Evolutionary conservation across 2,329 filamentous ascomycete species (phyloP).

Genomic region (Colletotrichum tabaci): DNA sequence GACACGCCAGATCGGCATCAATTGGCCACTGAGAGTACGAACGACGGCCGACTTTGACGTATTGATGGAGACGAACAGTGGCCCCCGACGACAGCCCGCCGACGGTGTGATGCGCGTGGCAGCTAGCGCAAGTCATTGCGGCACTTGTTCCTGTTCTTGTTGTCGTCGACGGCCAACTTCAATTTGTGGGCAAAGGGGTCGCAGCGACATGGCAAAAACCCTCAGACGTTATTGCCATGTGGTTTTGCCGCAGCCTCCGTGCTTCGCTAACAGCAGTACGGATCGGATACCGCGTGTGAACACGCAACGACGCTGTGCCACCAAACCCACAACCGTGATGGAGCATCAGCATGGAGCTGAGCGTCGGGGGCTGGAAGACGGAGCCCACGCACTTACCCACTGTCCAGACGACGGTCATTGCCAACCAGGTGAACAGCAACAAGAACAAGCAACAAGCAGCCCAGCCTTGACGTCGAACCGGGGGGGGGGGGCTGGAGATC

Average conservation of each 20-base stretch:
- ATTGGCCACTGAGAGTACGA: slow-evolving; percentile 20
- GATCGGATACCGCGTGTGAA: too few relatives aligned
- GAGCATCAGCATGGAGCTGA: slow-evolving; percentile 1
- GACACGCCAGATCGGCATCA: slow-evolving; percentile 17
- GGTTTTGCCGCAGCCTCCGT: slow-evolving; percentile 15
- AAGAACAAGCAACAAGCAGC: slow-evolving; percentile 16
- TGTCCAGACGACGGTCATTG: slow-evolving; percentile 1
- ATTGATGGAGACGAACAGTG: slow-evolving; percentile 29
- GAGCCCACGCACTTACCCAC: not conserved
- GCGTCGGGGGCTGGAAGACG: slow-evolving; percentile 5
- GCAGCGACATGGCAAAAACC: slow-evolving; percentile 15
- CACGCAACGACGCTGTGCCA: slow-evolving; percentile 36
- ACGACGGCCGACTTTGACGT: slow-evolving; percentile 18
- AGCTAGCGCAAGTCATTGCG: slow-evolving; percentile 33
- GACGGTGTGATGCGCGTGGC: slow-evolving; percentile 8
- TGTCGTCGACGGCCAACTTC: slow-evolving; percentile 5
- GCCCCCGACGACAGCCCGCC: slow-evolving; percentile 7
- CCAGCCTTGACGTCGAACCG: slow-evolving; percentile 6
- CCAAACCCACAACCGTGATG: slow-evolving; percentile 13
- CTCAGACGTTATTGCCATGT: slow-evolving; percentile 41
- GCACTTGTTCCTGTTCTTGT: not conserved
- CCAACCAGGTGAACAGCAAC: slow-evolving; percentile 6
- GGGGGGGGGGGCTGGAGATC: slow-evolving; percentile 28
- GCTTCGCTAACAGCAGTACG: slow-evolving; percentile 17
- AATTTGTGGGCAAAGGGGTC: slow-evolving; percentile 9